Evolutionary conservation across 2,329 filamentous ascomycete species (phyloP).

Genomic region (Byssochlamys sp.): DNA sequence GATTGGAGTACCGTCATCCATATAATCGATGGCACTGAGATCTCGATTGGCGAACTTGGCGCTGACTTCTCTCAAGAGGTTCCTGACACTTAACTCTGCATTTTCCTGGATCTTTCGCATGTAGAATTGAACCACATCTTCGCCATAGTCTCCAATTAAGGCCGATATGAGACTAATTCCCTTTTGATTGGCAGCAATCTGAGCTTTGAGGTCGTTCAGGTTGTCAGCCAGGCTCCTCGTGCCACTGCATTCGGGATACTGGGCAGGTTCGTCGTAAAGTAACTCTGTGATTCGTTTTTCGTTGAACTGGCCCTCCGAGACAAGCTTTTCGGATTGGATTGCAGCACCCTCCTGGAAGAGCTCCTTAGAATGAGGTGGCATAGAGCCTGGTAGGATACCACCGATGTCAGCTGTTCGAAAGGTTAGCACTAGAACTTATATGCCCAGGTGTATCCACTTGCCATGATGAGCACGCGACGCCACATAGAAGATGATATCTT

Average conservation of each 20-base stretch:
- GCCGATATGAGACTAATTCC: conserved; percentile 63
- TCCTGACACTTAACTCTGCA: conserved; percentile 62
- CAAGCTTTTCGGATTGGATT: conserved; percentile 48
- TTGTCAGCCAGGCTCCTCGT: conserved; percentile 70
- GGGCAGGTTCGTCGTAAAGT: conserved; percentile 59
- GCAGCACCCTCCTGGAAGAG: conserved; percentile 57
- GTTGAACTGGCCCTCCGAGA: conserved; percentile 49
- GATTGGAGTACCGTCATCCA: conserved; percentile 77
- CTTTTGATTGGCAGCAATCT: conserved; percentile 73
- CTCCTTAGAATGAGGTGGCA: conserved; percentile 64
- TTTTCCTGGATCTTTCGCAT: conserved; percentile 72
- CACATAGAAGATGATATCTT: conserved; percentile 65
- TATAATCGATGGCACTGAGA: conserved; percentile 62
- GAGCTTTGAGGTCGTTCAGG: conserved; percentile 71
- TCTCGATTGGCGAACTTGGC: conserved; percentile 56
- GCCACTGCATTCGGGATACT: conserved; percentile 62
- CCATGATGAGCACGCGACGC: conserved; percentile 64
- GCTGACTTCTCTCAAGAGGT: conserved; percentile 58
- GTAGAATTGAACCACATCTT: conserved; percentile 64
- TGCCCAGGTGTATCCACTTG: conserved; percentile 40
- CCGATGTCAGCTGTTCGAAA: conserved; percentile 56
- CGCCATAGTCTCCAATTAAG: conserved; percentile 64
- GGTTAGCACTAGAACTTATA: conserved; percentile 5
- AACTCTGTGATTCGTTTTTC: conserved; percentile 61
- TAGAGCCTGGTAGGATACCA: conserved; percentile 65